Evolutionary conservation across 2,329 filamentous ascomycete species (phyloP), one percentile per base, ranked within the genome.

Genomic region (Sporothrix globosa): DNA sequence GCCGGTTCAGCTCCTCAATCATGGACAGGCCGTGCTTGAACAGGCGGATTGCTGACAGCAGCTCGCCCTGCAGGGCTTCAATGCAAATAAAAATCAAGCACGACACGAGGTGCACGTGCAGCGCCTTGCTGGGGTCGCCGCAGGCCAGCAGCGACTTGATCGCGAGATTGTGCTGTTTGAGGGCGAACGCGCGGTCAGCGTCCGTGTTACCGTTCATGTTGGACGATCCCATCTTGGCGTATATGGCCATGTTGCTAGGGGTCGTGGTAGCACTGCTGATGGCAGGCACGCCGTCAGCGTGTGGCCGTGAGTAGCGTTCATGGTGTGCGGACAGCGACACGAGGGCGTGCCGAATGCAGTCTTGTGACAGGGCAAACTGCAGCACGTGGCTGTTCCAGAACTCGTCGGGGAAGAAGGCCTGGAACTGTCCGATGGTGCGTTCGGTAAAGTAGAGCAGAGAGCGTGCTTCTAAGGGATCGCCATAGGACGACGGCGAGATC

Each of bases 11-110:
- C 53, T 69, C 58, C 4, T 50, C 34, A 3, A 68, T 53, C 67
- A 73, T 60, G 3, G 52, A 27, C n/a, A 73, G 21, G 11, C 69
- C 72, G 21, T 73, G 70, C 13, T 68, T 69, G 46, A 72, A 71
- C 34, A 73, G 46, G 11, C 54, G 56, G 41, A 73, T 71, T 30
- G 72, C 69, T 4, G 72, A 73, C 10, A 50, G 67, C 9, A 71
- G 50, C 52, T 72, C 69, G 41, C 71, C 67, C 19, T 71, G 72
- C 48, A 73, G 69, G 0, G 72, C 71, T 44, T 73, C 70, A 10
- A 71, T 72, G 39, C 72, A 72, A n/a, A 72, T 69, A 10, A 72
- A 73, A 3, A 73, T 69, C 4, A 73, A n/a, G 19, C 72, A 73
- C 6, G 72, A 73, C 14, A 72, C 70, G 0, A 70, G 61, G 44